Evolutionary conservation across 1,284 basidiomycete genomes (phyloP).

Genomic region (Fomes fomentarius): DNA sequence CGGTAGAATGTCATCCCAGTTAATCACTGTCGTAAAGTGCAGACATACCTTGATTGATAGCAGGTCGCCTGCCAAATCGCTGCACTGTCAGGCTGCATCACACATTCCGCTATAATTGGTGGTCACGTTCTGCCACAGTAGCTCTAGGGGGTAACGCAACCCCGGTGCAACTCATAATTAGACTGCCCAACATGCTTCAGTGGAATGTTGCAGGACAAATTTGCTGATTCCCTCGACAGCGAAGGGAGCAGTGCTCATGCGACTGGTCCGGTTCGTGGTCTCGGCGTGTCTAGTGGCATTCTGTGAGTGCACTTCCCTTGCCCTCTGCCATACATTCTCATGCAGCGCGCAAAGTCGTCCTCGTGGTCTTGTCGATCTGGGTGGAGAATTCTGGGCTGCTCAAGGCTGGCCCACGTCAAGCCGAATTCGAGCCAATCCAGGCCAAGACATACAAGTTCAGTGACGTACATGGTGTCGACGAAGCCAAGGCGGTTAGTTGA

Average conservation of each 20-base stretch:
- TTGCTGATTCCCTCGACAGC: conserved; percentile 42
- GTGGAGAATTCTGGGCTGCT: conserved; percentile 92
- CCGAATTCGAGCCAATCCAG: conserved; percentile 77
- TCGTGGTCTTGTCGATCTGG: conserved; percentile 85
- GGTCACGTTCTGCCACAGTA: neutral
- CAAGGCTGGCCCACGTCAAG: conserved; percentile 79
- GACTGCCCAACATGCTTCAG: neutral
- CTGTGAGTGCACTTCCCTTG: conserved; percentile 25
- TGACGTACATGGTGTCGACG: conserved; percentile 94
- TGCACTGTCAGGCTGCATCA: neutral
- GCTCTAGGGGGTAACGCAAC: neutral
- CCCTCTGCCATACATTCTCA: conserved; percentile 43
- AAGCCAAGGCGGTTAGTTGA: conserved; percentile 77
- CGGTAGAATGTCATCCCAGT: too few relatives aligned
- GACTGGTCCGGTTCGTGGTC: conserved; percentile 64
- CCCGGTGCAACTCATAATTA: neutral
- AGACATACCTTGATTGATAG: neutral
- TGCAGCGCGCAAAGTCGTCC: conserved; percentile 58
- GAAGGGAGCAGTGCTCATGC: conserved; percentile 66
- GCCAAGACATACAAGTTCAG: conserved; percentile 86
- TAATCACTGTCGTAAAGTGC: neutral
- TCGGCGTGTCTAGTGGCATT: conserved; percentile 31
- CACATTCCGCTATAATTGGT: neutral
- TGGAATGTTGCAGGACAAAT: neutral
- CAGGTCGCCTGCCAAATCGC: neutral